Percentiles rank a stretch among this genome's conserved stretches.
These are phyloP conservation scores for Dactylellina drechsleri DNA, from an alignment of 2,329 filamentous ascomycete genomes.

Conservation along the genomic window DNA sequence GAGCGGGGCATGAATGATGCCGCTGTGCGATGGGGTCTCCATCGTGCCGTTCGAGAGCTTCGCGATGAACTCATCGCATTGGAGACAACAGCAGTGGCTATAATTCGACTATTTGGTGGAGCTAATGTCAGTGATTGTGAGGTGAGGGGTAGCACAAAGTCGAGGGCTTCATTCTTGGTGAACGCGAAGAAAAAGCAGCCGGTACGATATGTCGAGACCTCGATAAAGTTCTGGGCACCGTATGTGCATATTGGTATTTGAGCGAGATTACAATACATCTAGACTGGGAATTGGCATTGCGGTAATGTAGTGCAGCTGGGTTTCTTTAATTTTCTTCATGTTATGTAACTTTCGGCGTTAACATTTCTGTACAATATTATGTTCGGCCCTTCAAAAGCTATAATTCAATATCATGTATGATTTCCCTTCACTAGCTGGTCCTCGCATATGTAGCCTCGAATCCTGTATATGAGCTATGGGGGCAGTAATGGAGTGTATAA, in stretches of 20 bases:
- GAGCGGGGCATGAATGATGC: constrained; percentile 18
- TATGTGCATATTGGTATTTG: not conserved
- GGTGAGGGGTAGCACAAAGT: not conserved
- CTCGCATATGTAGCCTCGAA: too few relatives aligned
- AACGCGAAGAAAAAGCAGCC: not conserved
- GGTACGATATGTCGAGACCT: not conserved
- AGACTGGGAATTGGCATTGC: too few relatives aligned
- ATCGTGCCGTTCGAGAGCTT: constrained; percentile 1
- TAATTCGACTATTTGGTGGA: too few relatives aligned
- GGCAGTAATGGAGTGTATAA: too few relatives aligned
- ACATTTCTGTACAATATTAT: too few relatives aligned
- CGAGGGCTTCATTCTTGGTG: constrained; percentile 3
- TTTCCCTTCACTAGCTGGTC: too few relatives aligned
- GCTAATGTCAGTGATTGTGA: not conserved
- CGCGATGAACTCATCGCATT: constrained; percentile 3
- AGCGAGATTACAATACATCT: not conserved
- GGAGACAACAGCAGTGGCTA: not conserved
- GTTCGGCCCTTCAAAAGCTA: too few relatives aligned
- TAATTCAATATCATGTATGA: too few relatives aligned
- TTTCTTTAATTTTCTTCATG: too few relatives aligned
- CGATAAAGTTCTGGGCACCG: not conserved
- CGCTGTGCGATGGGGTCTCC: constrained; percentile 3
- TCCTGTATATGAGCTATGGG: too few relatives aligned
- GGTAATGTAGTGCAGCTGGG: too few relatives aligned
- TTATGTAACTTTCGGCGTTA: too few relatives aligned